These are phyloP conservation scores for Botrytis cinerea DNA, from an alignment of 2,329 filamentous ascomycete genomes.

Conservation along the genomic window DNA sequence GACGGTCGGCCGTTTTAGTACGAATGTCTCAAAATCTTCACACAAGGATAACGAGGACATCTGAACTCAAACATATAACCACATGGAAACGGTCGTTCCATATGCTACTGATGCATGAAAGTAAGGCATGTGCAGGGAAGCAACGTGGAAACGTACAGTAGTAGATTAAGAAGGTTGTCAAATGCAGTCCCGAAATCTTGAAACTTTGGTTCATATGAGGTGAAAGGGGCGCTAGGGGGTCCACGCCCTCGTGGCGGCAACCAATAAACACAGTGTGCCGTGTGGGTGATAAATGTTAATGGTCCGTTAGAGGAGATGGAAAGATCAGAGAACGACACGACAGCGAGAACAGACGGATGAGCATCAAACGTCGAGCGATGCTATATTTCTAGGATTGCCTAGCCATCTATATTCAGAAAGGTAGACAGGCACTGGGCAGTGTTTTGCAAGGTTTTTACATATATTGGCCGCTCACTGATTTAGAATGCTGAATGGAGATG, in stretches of 20 bases:
- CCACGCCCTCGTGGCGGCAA: constrained; percentile 5
- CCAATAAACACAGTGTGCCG: not conserved
- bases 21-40: not conserved
- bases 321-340: not conserved
- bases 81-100: constrained; percentile 16
- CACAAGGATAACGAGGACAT: not conserved
- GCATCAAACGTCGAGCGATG: not conserved
- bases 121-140: constrained; percentile 16
- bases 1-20: constrained; percentile 20
- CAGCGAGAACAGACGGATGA: not conserved
- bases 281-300: not conserved
- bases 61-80: constrained; percentile 11
- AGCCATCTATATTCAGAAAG: not conserved
- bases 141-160: constrained; percentile 20
- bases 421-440: not conserved
- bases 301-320: not conserved
- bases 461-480: not conserved
- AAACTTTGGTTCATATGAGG: constrained; percentile 6
- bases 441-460: not conserved
- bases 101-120: not conserved
- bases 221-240: constrained; percentile 11
- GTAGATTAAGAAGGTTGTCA: not conserved
- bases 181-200: constrained; percentile 7
- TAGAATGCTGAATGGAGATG: not conserved
- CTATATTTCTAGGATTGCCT: not conserved